Evolutionary conservation across 2,329 filamentous ascomycete genomes (phyloP).

Genomic region (Lachnellula cervina): DNA sequence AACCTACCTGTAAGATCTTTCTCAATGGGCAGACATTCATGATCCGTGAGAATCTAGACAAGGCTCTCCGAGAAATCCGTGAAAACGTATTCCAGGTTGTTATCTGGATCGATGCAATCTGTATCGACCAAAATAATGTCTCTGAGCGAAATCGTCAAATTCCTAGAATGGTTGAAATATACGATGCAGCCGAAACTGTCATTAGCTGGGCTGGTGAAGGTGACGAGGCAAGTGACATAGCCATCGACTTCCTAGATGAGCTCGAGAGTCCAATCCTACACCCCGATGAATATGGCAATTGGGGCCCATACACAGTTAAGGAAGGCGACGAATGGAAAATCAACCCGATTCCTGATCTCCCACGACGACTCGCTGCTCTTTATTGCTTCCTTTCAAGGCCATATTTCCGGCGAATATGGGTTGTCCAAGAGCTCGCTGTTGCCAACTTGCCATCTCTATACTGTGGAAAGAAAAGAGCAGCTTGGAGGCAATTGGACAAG

Average conservation of each 20-base stretch:
- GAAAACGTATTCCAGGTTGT: neutral
- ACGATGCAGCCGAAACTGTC: constrained; percentile 7
- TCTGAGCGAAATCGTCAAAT: constrained; percentile 10
- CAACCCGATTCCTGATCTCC: constrained; percentile 1
- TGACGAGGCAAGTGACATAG: constrained; percentile 2
- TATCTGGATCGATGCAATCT: constrained; percentile 16
- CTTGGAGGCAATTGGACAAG: constrained; percentile 6
- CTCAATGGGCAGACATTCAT: constrained; percentile 9
- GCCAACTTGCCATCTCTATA: neutral
- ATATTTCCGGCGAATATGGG: constrained; percentile 31
- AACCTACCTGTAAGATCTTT: neutral
- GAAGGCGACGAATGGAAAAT: neutral
- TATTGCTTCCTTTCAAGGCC: constrained; percentile 8
- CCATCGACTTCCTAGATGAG: constrained; percentile 4
- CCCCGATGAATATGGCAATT: neutral
- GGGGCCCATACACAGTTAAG: neutral
- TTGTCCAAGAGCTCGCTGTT: constrained; percentile 34
- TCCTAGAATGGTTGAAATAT: constrained; percentile 11
- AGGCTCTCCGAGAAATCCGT: constrained; percentile 1
- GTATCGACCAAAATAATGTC: constrained; percentile 13
- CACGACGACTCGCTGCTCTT: constrained; percentile 5
- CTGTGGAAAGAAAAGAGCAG: constrained; percentile 6
- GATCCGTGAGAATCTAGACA: constrained; percentile 11
- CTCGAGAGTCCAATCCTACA: neutral
- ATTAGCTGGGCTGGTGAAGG: constrained; percentile 5